Conservation (phyloP, 768 basidiomycete species). For the Gymnopilus dilepis region DNA sequence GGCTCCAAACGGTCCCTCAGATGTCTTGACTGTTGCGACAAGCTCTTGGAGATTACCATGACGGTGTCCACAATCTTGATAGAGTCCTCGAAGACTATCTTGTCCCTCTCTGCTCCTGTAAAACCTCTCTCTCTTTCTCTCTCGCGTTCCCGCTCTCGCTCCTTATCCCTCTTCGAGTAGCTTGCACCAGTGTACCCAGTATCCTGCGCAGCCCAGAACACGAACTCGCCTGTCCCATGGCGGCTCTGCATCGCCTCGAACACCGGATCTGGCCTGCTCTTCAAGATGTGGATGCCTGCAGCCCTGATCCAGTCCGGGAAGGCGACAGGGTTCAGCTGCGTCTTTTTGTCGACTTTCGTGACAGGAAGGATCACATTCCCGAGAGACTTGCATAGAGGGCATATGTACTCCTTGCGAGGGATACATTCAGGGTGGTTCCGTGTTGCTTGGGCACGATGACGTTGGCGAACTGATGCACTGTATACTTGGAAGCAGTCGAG, state of each 20-base stretch:
- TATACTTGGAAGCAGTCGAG: conserved; percentile 93
- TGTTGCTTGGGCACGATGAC: conserved; percentile 87
- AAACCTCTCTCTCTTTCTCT: background rate
- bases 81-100: conserved; percentile 58
- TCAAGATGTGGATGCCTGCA: conserved; percentile 87
- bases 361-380: conserved; percentile 95
- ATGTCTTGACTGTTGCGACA: conserved; percentile 86
- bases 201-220: conserved; percentile 88
- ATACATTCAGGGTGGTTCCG: conserved; percentile 95
- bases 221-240: conserved; percentile 87
- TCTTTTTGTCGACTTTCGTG: conserved; percentile 50
- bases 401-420: conserved; percentile 93
- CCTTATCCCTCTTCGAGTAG: background rate
- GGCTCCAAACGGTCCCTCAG: conserved; percentile 79
- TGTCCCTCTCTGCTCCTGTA: conserved; percentile 48
- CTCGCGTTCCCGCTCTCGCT: background rate
- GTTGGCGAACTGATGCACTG: conserved; percentile 82
- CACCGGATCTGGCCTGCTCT: conserved; percentile 75
- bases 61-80: conserved; percentile 89
- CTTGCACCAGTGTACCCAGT: conserved; percentile 60
- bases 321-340: conserved; percentile 56
- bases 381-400: conserved; percentile 95
- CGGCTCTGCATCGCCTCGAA: conserved; percentile 77
- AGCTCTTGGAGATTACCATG: conserved; percentile 74
- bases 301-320: conserved; percentile 92